These are phyloP conservation scores for Sclerotinia glacialis DNA, from an alignment of 2,329 filamentous ascomycete genomes.

Conservation along the genomic window DNA sequence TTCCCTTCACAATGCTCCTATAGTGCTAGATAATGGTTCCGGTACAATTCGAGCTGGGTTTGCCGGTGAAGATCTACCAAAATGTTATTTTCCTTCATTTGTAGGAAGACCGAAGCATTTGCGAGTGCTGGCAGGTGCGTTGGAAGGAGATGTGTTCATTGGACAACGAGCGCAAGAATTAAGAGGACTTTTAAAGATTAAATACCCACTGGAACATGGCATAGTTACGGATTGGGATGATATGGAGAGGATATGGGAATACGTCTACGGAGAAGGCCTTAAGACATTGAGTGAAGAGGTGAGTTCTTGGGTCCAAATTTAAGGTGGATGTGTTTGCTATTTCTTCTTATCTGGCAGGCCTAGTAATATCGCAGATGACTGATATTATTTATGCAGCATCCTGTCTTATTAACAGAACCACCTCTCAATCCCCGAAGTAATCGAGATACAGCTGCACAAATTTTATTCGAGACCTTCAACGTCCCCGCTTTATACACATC, in stretches of 20 bases:
- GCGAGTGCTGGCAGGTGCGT: conserved; percentile 88
- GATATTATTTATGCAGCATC: conserved; percentile 58
- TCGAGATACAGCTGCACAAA: conserved; percentile 93
- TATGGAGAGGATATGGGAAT: conserved; percentile 99
- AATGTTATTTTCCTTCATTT: conserved; percentile 96
- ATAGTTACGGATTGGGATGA: conserved; percentile 99
- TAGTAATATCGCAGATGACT: conserved; percentile 14
- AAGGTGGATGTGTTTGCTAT: conserved; percentile 4
- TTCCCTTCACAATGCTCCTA: conserved; percentile 89
- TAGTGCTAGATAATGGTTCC: conserved; percentile 98
- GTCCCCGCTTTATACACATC: conserved; percentile 95
- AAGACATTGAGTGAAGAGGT: conserved; percentile 98
- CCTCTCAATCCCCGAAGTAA: conserved; percentile 94
- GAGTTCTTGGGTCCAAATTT: conserved; percentile 35
- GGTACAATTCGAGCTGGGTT: conserved; percentile 97
- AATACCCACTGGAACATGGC: conserved; percentile 92
- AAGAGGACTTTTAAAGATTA: conserved; percentile 89
- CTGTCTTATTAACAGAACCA: conserved; percentile 92
- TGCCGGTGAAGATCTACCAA: conserved; percentile 90
- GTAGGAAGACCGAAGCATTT: conserved; percentile 95
- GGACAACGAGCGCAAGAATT: conserved; percentile 85
- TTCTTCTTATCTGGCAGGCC: conserved; percentile 8
- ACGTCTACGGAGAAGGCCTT: conserved; percentile 91
- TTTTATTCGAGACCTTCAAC: conserved; percentile 98
- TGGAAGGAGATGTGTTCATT: conserved; percentile 97